Conservation (phyloP, 2,329 filamentous ascomycete genomes). For the Diaporthe amygdali region DNA sequence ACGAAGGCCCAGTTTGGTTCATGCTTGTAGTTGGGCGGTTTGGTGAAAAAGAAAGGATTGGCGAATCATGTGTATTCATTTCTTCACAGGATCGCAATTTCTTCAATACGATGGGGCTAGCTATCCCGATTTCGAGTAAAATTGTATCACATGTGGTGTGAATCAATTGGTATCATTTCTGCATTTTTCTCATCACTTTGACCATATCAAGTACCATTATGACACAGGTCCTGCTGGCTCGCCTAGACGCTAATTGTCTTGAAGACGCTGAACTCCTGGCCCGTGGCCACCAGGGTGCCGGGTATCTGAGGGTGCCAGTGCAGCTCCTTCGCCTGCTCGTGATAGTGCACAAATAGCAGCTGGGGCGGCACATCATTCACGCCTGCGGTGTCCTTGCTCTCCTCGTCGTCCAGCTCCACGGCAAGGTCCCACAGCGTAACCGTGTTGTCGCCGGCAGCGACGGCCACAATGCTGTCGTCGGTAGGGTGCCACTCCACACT, state of each 20-base stretch:
- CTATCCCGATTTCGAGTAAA: not conserved
- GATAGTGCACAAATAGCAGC: conserved; percentile 94
- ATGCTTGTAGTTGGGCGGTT: not conserved
- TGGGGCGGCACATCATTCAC: conserved; percentile 92
- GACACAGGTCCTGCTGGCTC: not conserved
- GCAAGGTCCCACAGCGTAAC: conserved; percentile 96
- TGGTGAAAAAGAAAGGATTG: not conserved
- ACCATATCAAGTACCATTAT: not conserved
- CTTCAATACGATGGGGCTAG: not conserved
- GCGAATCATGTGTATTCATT: not conserved
- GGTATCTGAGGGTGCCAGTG: conserved; percentile 99
- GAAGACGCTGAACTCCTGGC: conserved; percentile 86
- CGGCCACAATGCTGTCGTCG: conserved; percentile 93
- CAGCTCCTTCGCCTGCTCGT: conserved; percentile 91
- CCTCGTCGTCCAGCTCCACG: conserved; percentile 95
- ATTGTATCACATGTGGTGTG: not conserved
- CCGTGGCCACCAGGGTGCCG: conserved; percentile 86
- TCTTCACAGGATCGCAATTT: not conserved
- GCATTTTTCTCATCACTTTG: not conserved
- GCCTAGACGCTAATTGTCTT: conserved; percentile 81
- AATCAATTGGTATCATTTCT: conserved; percentile 8
- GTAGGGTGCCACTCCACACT: conserved; percentile 97
- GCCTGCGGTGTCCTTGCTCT: conserved; percentile 87
- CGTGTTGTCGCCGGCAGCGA: conserved; percentile 91
- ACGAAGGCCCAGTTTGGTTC: not conserved